Percentiles rank a stretch among this genome's conserved stretches.
Conservation (phyloP, 129 eudicot genomes). For the Pseudognaphalium luteoalbum region DNA sequence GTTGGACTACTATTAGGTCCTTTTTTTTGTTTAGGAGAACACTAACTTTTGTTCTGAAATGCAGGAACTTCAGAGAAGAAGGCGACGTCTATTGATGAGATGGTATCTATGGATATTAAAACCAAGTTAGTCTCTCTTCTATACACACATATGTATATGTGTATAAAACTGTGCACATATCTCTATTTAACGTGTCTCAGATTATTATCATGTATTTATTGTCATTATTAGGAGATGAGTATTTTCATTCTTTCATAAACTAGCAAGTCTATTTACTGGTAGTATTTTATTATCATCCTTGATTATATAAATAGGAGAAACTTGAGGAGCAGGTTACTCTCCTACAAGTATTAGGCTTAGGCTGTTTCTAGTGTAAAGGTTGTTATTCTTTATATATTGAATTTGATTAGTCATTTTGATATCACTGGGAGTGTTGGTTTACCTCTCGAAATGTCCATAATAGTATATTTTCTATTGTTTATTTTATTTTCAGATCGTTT, state of each 20-base stretch:
- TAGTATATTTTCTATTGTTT: not conserved
- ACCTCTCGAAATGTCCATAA: not conserved
- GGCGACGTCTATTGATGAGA: conserved; percentile 49
- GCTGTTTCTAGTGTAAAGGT: not conserved
- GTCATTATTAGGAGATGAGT: not conserved
- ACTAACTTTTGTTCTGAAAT: not conserved
- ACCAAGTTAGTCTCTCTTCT: conserved; percentile 49
- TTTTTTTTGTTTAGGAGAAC: not conserved
- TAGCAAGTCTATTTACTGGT: not conserved
- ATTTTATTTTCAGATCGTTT: not conserved
- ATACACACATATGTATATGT: not conserved
- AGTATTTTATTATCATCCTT: no score
- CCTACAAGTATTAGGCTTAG: not conserved
- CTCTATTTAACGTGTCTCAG: not conserved
- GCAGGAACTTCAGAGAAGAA: conserved; percentile 73
- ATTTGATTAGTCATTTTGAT: not conserved
- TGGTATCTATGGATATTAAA: conserved; percentile 63
- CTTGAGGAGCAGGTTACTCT: not conserved
- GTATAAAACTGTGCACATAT: not conserved
- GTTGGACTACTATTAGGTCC: not conserved
- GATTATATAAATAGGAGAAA: not conserved
- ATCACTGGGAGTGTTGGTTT: not conserved
- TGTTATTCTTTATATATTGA: not conserved
- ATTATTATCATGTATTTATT: no score
- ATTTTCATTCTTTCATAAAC: no score